Evolutionary conservation across 352 stramenopile species (phyloP).

Genomic region (Phytopythium oedochilum): DNA sequence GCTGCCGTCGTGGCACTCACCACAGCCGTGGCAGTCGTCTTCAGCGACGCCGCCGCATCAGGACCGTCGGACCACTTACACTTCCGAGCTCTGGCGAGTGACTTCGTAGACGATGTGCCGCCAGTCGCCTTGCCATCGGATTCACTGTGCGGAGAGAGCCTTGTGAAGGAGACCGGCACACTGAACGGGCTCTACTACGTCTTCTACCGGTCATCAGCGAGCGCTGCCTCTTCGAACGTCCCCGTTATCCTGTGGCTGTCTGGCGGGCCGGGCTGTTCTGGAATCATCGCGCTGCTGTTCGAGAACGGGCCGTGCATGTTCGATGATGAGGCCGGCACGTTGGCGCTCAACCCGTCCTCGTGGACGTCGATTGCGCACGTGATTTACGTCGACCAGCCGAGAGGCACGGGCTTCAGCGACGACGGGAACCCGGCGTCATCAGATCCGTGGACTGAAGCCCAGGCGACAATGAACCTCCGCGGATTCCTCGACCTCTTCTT

Average conservation of each 20-base stretch:
- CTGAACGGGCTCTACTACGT: constrained; percentile 72
- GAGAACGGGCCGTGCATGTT: constrained; percentile 96
- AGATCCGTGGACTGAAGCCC: constrained; percentile 37
- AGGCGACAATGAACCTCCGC: constrained; percentile 41
- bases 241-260: constrained; percentile 97
- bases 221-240: not conserved
- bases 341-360: constrained; percentile 87
- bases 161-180: constrained; percentile 48
- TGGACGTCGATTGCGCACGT: constrained; percentile 96
- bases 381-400: constrained; percentile 96
- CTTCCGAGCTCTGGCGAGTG: constrained; percentile 21
- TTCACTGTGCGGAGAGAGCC: constrained; percentile 62
- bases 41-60: not conserved
- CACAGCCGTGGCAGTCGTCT: not conserved
- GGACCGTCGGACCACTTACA: not conserved
- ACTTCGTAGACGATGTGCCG: constrained; percentile 4
- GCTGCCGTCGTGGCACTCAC: not conserved
- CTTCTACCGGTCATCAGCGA: constrained; percentile 52
- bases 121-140: not conserved
- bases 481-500: constrained; percentile 60
- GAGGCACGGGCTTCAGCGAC: constrained; percentile 64
- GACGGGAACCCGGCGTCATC: constrained; percentile 3
- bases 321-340: constrained; percentile 44
- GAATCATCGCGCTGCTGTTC: constrained; percentile 89
- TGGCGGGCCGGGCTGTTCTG: constrained; percentile 94